Evolutionary conservation across 148 eudicot genomes (phyloP).

Genomic region (Camellia granthamiana): DNA sequence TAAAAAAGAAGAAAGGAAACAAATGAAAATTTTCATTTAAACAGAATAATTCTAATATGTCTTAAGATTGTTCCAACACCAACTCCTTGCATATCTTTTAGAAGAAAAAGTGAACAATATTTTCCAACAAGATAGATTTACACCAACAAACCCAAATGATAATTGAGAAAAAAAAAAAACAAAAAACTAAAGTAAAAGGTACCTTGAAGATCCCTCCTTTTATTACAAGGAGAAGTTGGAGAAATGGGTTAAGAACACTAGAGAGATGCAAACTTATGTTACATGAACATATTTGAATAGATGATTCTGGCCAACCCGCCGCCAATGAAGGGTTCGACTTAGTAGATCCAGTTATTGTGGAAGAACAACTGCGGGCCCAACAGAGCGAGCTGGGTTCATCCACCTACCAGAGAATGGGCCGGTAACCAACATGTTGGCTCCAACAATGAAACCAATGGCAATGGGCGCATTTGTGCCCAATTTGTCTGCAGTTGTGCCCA

Average conservation of each 20-base stretch:
- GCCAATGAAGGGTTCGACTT: slow-evolving; percentile 86
- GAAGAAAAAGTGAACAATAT: neutral
- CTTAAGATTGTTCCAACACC: neutral
- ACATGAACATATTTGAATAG: slow-evolving; percentile 62
- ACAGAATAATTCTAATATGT: too few species aligned
- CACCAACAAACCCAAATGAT: slow-evolving; percentile 18
- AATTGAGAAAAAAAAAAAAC: neutral
- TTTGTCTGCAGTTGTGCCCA: slow-evolving; percentile 27
- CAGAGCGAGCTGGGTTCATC: slow-evolving; percentile 86
- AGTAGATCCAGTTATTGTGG: slow-evolving; percentile 72
- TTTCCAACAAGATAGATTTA: slow-evolving; percentile 2
- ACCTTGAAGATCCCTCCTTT: too few species aligned
- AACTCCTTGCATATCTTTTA: neutral
- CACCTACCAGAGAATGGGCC: slow-evolving; percentile 89
- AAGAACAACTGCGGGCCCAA: slow-evolving; percentile 80
- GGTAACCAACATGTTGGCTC: slow-evolving; percentile 82
- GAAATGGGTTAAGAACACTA: neutral
- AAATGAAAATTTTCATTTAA: too few species aligned
- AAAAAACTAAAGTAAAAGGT: slow-evolving; percentile 9
- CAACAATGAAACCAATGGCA: slow-evolving; percentile 84
- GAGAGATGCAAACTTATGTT: slow-evolving; percentile 34
- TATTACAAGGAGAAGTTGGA: neutral
- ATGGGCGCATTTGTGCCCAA: slow-evolving; percentile 56
- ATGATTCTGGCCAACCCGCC: slow-evolving; percentile 75
- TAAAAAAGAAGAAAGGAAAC: too few species aligned